A percentile compares a stretch with the other conserved stretches of the same genome.
Conservation (phyloP, 306 rosid species). For the Cicer cuneatum region DNA sequence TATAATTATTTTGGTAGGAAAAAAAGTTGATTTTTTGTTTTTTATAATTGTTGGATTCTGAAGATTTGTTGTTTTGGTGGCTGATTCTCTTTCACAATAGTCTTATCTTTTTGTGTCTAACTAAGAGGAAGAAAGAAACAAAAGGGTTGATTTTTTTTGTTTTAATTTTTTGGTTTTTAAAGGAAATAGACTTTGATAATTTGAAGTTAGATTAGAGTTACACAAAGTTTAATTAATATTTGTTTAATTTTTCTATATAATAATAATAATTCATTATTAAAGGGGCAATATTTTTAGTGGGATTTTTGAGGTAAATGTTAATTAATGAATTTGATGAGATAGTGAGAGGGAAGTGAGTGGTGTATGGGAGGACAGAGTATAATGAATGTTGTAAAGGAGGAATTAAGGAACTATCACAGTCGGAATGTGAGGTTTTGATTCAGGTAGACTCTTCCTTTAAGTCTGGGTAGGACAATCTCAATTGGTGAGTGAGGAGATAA, state of each 20-base stretch:
- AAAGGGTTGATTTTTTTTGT: constrained; percentile 31
- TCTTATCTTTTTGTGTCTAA: constrained; percentile 45
- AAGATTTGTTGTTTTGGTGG: constrained; percentile 44
- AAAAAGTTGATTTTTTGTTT: neutral
- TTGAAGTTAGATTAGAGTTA: no score
- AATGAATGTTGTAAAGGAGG: neutral
- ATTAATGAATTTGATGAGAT: neutral
- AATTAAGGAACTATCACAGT: constrained; percentile 45
- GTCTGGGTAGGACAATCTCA: neutral
- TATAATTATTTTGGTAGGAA: constrained; percentile 1
- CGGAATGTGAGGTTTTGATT: constrained; percentile 41
- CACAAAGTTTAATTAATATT: no score
- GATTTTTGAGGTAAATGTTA: no score
- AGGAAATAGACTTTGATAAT: neutral
- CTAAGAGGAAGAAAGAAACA: neutral
- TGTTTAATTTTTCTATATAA: no score
- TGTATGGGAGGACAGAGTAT: constrained; percentile 11
- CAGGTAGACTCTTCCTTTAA: neutral
- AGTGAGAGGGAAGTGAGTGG: constrained; percentile 13
- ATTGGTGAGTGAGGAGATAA: neutral
- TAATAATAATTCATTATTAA: no score
- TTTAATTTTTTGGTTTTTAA: neutral
- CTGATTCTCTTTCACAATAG: constrained; percentile 52
- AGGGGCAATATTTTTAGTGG: no score
- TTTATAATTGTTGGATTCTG: constrained; percentile 29